Conservation (phyloP, 257 asterid species). For the Scutellaria barbata region DNA sequence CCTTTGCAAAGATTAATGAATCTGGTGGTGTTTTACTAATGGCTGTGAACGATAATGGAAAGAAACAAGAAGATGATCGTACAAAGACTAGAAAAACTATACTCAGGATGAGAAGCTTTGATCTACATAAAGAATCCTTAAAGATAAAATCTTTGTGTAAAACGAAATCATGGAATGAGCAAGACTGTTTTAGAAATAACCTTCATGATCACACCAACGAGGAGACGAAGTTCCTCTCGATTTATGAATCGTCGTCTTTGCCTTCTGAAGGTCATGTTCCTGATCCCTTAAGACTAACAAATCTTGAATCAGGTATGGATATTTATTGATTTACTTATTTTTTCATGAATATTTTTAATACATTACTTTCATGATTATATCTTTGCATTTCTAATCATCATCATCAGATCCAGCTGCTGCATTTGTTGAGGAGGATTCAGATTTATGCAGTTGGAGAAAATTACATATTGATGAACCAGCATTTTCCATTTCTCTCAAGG, state of each 20-base stretch:
- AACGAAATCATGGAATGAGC: slow-evolving; percentile 33
- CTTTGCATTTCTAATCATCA: neutral
- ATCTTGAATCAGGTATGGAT: slow-evolving; percentile 20
- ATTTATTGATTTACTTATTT: neutral
- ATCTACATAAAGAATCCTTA: slow-evolving; percentile 32
- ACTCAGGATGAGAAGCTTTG: slow-evolving; percentile 43
- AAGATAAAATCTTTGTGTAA: slow-evolving; percentile 27
- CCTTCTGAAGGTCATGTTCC: slow-evolving; percentile 20
- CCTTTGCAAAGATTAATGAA: slow-evolving; percentile 26
- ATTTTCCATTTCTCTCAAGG: slow-evolving; percentile 50
- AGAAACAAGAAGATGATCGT: slow-evolving; percentile 18
- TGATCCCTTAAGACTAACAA: slow-evolving; percentile 17
- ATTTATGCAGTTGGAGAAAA: slow-evolving; percentile 36
- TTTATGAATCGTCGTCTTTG: slow-evolving; percentile 28
- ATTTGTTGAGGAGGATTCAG: slow-evolving; percentile 33
- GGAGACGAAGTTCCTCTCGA: slow-evolving; percentile 34
- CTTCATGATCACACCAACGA: slow-evolving; percentile 11
- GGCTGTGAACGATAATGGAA: too few relatives aligned
- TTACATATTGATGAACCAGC: slow-evolving; percentile 47
- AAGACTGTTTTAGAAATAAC: slow-evolving; percentile 13
- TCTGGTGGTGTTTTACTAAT: neutral
- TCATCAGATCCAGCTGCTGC: slow-evolving; percentile 29
- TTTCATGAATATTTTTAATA: neutral
- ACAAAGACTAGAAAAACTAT: neutral
- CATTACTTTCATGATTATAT: neutral